Evolutionary conservation across 2,329 filamentous ascomycete genomes (phyloP), one percentile per base, ranked within the genome.

Genomic region (Penicillium sclerotiorum): DNA sequence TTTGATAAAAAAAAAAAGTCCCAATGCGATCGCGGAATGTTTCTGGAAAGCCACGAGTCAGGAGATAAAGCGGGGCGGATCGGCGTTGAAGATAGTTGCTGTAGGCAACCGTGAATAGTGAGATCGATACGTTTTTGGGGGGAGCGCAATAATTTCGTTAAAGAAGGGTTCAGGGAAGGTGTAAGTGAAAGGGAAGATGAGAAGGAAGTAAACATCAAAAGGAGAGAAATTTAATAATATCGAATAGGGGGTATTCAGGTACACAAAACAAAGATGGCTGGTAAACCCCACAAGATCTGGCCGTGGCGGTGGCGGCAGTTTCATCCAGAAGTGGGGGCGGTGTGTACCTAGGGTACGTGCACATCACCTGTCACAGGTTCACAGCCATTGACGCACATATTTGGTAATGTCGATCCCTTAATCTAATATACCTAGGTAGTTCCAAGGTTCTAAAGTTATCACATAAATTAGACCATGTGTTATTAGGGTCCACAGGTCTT

Each of bases 231-330:
- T 32, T 21, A 45, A 38, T 15, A 35, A 21, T 13, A 9, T 15
- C 15, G 30, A 33, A 33, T 33, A 33, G 30, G 30, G 30, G 30
- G 30, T 3, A 17, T 36, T 8, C 9, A n/a, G 28, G 15, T 28
- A 49, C n/a, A n/a, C n/a, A 45, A 53, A 53, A 45, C 41, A 56
- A 49, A 52, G 61, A 43, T 43, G 52, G 47, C 48, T 57, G 50
- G 47, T n/a, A n/a, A n/a, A n/a, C n/a, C n/a, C n/a, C n/a, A n/a
- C n/a, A n/a, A n/a, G n/a, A n/a, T n/a, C n/a, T n/a, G n/a, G n/a
- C n/a, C n/a, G n/a, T n/a, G n/a, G n/a, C n/a, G n/a, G n/a, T n/a
- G n/a, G n/a, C n/a, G n/a, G n/a, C n/a, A n/a, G n/a, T n/a, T n/a
- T n/a, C n/a, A n/a, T n/a, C n/a, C n/a, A n/a, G n/a, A n/a, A n/a